A percentile compares a stretch with the other conserved stretches of the same genome.
phyloP scores from a whole-genome alignment of 495 filamentous ascomycete species.

The Penicillium alfredii region DNA sequence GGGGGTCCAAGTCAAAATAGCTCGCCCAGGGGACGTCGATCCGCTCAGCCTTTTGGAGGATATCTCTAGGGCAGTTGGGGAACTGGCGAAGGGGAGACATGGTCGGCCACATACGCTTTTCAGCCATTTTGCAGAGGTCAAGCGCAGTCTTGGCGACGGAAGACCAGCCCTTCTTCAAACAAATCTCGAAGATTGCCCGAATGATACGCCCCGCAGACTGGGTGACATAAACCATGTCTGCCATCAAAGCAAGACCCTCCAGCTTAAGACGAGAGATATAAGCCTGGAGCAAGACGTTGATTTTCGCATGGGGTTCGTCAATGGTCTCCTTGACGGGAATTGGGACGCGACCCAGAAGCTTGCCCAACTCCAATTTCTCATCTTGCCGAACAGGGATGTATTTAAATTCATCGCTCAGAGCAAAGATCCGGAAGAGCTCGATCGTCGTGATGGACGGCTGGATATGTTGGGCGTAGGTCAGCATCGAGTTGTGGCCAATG shows the following conservation, averaged over 20 bases:
- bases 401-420: slow-evolving; percentile 96
- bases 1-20: slow-evolving; percentile 94
- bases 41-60: slow-evolving; percentile 84
- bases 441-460: slow-evolving; percentile 87
- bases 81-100: slow-evolving; percentile 96
- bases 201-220: slow-evolving; percentile 96
- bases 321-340: slow-evolving; percentile 97
- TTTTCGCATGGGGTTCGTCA: slow-evolving; percentile 95
- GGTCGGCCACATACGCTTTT: slow-evolving; percentile 98
- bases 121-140: slow-evolving; percentile 97
- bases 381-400: slow-evolving; percentile 97
- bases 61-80: slow-evolving; percentile 70
- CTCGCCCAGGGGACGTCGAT: slow-evolving; percentile 91
- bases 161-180: slow-evolving; percentile 92
- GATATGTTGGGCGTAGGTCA: slow-evolving; percentile 91
- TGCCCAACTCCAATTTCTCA: slow-evolving; percentile 92
- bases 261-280: slow-evolving; percentile 94
- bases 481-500: slow-evolving; percentile 92
- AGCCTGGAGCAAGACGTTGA: slow-evolving; percentile 97
- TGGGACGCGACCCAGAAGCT: slow-evolving; percentile 82
- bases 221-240: slow-evolving; percentile 97
- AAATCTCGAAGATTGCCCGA: slow-evolving; percentile 93
- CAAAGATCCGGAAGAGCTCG: slow-evolving; percentile 96
- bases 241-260: slow-evolving; percentile 92
- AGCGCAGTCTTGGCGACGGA: slow-evolving; percentile 88